Percentiles rank a stretch among this genome's conserved stretches.
These are phyloP conservation scores for Coniochaeta hoffmannii DNA, from an alignment of 2,329 filamentous ascomycete species.

Conservation along the genomic window DNA sequence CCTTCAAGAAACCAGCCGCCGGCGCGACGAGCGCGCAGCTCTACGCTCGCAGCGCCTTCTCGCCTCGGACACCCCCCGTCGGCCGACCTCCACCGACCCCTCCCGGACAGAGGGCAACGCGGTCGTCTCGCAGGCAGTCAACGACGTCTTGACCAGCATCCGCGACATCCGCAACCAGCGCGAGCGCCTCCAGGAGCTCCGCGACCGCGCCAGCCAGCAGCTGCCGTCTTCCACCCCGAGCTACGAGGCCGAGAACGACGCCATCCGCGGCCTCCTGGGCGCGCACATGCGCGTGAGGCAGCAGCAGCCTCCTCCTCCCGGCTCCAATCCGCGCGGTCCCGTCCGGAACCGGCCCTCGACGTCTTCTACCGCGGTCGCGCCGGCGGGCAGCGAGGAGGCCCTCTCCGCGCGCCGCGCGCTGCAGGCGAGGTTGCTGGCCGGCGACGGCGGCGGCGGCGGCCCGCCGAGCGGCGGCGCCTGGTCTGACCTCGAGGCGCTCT, in stretches of 20 bases:
- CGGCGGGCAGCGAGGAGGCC: slow-evolving; percentile 4
- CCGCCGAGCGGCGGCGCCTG: slow-evolving; percentile 20
- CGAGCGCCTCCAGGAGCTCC: slow-evolving; percentile 19
- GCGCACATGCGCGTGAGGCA: background rate
- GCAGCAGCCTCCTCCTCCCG: slow-evolving; percentile 7
- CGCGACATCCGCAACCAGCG: slow-evolving; percentile 22
- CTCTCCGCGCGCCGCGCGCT: slow-evolving; percentile 9
- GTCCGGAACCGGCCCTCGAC: background rate
- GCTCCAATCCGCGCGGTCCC: background rate
- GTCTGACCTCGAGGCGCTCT: slow-evolving; percentile 35
- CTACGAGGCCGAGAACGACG: slow-evolving; percentile 12
- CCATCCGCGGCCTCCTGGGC: background rate
- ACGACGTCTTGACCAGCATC: slow-evolving; percentile 29
- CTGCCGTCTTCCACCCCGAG: no score
- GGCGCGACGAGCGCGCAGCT: slow-evolving; percentile 32
- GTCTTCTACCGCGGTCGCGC: slow-evolving; percentile 5
- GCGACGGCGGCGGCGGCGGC: no score
- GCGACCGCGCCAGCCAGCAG: slow-evolving; percentile 4
- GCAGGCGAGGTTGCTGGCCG: slow-evolving; percentile 11
- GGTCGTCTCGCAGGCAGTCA: slow-evolving; percentile 29
- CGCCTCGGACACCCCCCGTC: slow-evolving; percentile 18
- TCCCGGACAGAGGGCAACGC: slow-evolving; percentile 22
- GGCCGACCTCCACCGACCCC: slow-evolving; percentile 8
- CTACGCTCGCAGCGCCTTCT: background rate
- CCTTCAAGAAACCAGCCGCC: slow-evolving; percentile 44